These are phyloP conservation scores for Hysterangium stoloniferum DNA, from an alignment of 768 basidiomycete species.

Conservation along the genomic window DNA sequence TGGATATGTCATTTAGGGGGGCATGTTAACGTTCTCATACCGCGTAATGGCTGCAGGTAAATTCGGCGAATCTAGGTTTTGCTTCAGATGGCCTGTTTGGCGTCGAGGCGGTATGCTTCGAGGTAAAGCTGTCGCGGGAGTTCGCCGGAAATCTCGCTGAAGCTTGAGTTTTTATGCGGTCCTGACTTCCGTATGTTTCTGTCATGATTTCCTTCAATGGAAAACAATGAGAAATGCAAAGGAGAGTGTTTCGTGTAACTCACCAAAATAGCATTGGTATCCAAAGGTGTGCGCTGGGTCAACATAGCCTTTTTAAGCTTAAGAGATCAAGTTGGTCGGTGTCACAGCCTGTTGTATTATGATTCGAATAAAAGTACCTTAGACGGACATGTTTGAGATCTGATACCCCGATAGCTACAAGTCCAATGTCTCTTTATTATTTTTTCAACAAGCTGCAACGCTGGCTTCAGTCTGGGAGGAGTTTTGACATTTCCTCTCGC, in stretches of 20 bases:
- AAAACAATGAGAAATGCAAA: constrained; percentile 11
- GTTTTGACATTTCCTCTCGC: constrained; percentile 48
- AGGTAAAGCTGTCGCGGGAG: constrained; percentile 40
- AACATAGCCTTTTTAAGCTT: constrained; percentile 18
- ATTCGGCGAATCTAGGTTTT: constrained; percentile 78
- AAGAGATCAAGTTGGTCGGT: not conserved
- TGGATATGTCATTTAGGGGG: not conserved
- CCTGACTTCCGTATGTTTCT: constrained; percentile 47
- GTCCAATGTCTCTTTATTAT: constrained; percentile 60
- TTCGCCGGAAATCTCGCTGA: constrained; percentile 39
- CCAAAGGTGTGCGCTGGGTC: constrained; percentile 32
- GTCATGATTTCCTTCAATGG: constrained; percentile 62
- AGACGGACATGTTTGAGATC: constrained; percentile 64
- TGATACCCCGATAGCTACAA: constrained; percentile 60
- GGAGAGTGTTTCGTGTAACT: not conserved
- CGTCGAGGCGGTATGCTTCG: constrained; percentile 39
- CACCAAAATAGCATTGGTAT: constrained; percentile 60
- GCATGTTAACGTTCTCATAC: constrained; percentile 27
- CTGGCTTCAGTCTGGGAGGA: constrained; percentile 59
- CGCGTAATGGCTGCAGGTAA: constrained; percentile 56
- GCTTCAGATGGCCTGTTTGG: constrained; percentile 31
- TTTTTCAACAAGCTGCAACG: constrained; percentile 47
- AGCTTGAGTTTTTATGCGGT: constrained; percentile 36
- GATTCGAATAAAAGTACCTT: constrained; percentile 41
- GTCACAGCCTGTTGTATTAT: not conserved